Evolutionary conservation across 2,329 filamentous ascomycete genomes (phyloP).

Genomic region (Orbilia brochopaga): DNA sequence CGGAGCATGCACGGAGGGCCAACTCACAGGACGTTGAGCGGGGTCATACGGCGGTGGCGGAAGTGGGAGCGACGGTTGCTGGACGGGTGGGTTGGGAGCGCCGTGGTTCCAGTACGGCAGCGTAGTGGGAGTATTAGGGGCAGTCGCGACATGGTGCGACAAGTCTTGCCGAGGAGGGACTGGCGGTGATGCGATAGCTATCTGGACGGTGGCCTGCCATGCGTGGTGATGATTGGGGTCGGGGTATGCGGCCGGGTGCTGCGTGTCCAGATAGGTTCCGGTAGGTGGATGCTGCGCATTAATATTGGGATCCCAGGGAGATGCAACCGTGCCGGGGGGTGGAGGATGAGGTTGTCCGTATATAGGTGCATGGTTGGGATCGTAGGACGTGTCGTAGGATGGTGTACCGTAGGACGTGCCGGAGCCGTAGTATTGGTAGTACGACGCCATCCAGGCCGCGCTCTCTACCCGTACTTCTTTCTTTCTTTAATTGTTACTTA

Average conservation of each 20-base stretch:
- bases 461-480: no score
- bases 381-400: background rate
- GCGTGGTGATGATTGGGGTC: slow-evolving; percentile 8
- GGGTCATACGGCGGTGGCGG: slow-evolving; percentile 26
- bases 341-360: slow-evolving; percentile 6
- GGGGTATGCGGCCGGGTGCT: background rate
- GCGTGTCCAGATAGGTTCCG: slow-evolving; percentile 11
- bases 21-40: slow-evolving; percentile 34
- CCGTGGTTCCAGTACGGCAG: background rate
- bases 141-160: background rate
- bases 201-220: slow-evolving; percentile 11
- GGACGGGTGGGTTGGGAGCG: background rate
- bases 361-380: slow-evolving; percentile 15
- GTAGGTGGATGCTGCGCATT: background rate
- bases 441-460: slow-evolving; percentile 12
- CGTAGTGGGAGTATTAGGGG: background rate
- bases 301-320: slow-evolving; percentile 14
- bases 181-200: background rate
- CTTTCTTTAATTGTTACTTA: no score
- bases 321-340: background rate
- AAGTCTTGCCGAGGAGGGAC: background rate
- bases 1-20: slow-evolving; percentile 29
- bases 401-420: no score
- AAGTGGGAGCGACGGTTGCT: background rate
- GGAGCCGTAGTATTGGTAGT: background rate